A percentile compares a stretch with the other conserved stretches of the same genome.
phyloP scores from a whole-genome alignment of 306 rosid species.

The Ceratonia siliqua region DNA sequence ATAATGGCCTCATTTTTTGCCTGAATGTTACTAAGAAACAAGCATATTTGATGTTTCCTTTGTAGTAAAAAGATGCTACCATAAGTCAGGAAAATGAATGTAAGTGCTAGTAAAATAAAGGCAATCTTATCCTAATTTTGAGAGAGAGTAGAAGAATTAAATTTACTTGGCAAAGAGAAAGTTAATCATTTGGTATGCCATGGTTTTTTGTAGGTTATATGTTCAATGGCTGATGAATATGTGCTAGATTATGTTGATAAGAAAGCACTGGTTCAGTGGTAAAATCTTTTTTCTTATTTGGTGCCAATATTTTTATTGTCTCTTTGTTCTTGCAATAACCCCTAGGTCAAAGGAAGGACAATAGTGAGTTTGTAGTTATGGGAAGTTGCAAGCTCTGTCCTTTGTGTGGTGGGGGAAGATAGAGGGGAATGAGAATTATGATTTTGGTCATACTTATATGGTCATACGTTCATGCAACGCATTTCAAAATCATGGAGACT shows the following conservation, averaged over 20 bases:
- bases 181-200: conserved; percentile 4
- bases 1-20: conserved; percentile 1
- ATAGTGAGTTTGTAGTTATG: not conserved
- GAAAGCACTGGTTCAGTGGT: conserved; percentile 85
- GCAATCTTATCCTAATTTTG: conserved; percentile 11
- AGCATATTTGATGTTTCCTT: conserved; percentile 12
- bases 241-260: conserved; percentile 96
- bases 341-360: conserved; percentile 1
- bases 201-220: conserved; percentile 68
- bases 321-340: not conserved
- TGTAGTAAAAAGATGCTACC: conserved; percentile 5
- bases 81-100: not conserved
- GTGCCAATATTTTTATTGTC: not conserved
- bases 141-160: conserved; percentile 8
- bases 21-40: not conserved
- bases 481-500: conserved; percentile 56
- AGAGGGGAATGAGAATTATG: too few species aligned
- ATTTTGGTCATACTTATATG: too few species aligned
- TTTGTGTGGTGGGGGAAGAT: not conserved
- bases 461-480: not conserved
- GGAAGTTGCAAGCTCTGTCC: not conserved
- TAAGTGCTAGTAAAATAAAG: conserved; percentile 12
- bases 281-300: conserved; percentile 33
- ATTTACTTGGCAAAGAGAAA: not conserved
- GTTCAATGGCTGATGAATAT: conserved; percentile 92